Conservation (phyloP, 768 basidiomycete species). For the Mycena vulgaris region DNA sequence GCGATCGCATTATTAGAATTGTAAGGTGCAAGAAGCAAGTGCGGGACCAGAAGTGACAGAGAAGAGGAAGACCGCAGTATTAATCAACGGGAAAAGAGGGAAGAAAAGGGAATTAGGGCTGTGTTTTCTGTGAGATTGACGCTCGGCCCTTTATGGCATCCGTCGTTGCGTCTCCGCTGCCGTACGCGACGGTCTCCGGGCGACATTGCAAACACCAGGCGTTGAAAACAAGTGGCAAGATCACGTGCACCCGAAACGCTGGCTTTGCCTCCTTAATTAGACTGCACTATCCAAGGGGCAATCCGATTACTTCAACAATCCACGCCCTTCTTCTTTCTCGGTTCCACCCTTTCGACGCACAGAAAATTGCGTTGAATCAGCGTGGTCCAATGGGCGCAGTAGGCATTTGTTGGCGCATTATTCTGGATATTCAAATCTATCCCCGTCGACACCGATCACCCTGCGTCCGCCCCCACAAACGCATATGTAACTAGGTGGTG, state of each 20-base stretch:
- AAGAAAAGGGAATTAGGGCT: not conserved
- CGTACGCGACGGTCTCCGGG: conserved; percentile 9
- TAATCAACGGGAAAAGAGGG: conserved; percentile 7
- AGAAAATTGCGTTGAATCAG: no score
- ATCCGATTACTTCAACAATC: not conserved
- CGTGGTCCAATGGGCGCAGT: no score
- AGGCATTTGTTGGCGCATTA: not conserved
- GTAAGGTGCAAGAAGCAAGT: not conserved
- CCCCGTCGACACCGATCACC: conserved; percentile 14
- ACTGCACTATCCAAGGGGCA: not conserved
- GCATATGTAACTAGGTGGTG: not conserved
- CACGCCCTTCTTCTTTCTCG: not conserved
- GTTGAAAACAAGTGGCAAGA: not conserved
- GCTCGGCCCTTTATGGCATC: not conserved
- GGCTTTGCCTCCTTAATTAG: not conserved
- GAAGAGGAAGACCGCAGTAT: conserved; percentile 18
- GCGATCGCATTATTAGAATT: not conserved
- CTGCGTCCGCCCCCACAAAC: not conserved
- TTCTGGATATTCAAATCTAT: not conserved
- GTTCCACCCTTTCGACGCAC: not conserved
- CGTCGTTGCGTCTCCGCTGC: not conserved
- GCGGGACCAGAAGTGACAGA: conserved; percentile 9
- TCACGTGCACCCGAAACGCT: conserved; percentile 3
- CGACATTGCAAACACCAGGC: conserved; percentile 4
- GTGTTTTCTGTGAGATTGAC: conserved; percentile 5